Base-by-base conservation (phyloP, 805 yeast species). In the Spencermartinsiella europaea region DNA sequence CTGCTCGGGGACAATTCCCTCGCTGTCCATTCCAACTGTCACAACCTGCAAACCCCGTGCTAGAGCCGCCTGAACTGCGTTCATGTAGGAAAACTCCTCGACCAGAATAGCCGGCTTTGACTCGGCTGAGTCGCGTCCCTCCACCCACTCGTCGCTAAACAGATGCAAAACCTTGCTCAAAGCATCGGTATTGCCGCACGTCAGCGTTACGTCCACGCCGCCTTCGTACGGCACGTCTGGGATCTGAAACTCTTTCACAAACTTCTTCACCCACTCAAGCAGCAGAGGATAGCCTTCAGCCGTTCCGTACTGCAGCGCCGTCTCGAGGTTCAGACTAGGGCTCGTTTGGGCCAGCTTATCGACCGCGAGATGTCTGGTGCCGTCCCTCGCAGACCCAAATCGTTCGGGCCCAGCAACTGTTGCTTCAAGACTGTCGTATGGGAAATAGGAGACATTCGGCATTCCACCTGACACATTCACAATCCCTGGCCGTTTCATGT, bases 391-490 rank as follows among this genome's bases (percentile, higher is more conserved):
- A 3, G n/a, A 8, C 17, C 31, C 38, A 41, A 43, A 35, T 17
- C 54, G 40, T 34, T 45, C 43, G 44, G 96, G 93, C 5, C 59
- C 59, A 40, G 62, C 63, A 5, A 87, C 73, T 45, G 78, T 77
- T 5, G 84, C 83, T 21, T 74, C 66, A 48, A 91, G 63, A 54
- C 79, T 77, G 58, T 88, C 87, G 76, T 89, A 87, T 36, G 98
- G 97, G 76, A 91, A 91, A 67, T 86, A 86, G 51, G 85, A 91
- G 33, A 95, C 69, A 63, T 87, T 70, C 10, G 99, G 99, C 58
- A 91, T 76, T 7, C 50, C 53, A 17, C 54, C 98, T 45, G 96
- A 98, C 47, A 91, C 75, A 64, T 88, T 89, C 44, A 86, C 81
- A 60, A 91, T 74, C 43, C 83, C 80, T 28, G 95, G 96, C 53